Evolutionary conservation across 1,284 basidiomycete genomes (phyloP), one percentile per base, ranked within the genome.

Genomic region (Pseudomicrostroma phylloplanum): DNA sequence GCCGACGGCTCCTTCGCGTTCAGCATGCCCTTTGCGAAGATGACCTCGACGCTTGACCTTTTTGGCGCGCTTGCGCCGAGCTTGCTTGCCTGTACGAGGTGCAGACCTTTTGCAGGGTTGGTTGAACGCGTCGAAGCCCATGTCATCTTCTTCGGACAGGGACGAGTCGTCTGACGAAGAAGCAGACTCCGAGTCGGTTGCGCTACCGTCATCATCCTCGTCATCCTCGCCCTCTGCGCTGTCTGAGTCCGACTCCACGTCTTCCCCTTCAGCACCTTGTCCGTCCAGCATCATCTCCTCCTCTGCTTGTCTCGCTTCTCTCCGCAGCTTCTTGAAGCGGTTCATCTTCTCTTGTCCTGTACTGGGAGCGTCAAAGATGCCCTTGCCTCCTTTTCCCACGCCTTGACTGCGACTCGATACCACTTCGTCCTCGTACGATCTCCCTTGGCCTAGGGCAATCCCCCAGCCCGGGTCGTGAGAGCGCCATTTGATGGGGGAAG

Each of bases 401-500:
- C n/a, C 51, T 7, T 54, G n/a, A 25, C n/a, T 25, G 4, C 25
- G 15, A 25, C 51, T 25, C 3, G 46, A n/a, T 25, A 15, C 7
- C 51, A 6, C 6, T 12, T 48, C 17, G 6, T 21, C 43, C 12
- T 21, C 17, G 17, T 15, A 25, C 7, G 51, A 15, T 19, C 13
- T 54, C 21, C 51, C 51, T 25, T 54, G 15, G 21, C 51, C 51
- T 25, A 54, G 51, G 8, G 51, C 51, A 15, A 54, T 19, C 4
- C 51, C 51, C 21, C 19, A 26, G 13, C 51, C 51, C 6, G 51
- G 51, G 13, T 54, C 21, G n/a, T 25, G 17, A 2, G 21, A 23
- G 21, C 17, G 19, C 17, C 15, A 54, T 6, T 25, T 17, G 21
- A 54, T 6, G n/a, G 51, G 51, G 3, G 21, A 15, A 25, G 19